phyloP scores from a whole-genome alignment of 352 stramenopile species.

The Pythium folliculosum region DNA sequence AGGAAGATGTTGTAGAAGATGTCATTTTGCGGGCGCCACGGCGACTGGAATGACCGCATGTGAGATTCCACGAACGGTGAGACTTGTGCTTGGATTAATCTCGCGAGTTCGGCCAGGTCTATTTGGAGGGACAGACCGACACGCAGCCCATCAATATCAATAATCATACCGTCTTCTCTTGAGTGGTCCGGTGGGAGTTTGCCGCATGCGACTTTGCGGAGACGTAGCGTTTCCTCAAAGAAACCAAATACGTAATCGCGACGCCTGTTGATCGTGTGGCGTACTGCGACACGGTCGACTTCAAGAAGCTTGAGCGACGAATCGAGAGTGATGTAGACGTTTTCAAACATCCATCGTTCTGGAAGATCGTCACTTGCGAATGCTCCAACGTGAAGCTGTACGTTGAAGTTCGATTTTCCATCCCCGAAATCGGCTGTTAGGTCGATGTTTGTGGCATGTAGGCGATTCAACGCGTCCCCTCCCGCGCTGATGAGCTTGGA shows the following conservation, averaged over 20 bases:
- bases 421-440: slow-evolving; percentile 40
- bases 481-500: slow-evolving; percentile 58
- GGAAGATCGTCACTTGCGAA: slow-evolving; percentile 75
- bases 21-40: slow-evolving; percentile 66
- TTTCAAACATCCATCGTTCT: slow-evolving; percentile 63
- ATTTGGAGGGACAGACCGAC: slow-evolving; percentile 42
- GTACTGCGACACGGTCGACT: slow-evolving; percentile 42
- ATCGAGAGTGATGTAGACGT: slow-evolving; percentile 47
- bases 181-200: not conserved
- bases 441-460: slow-evolving; percentile 51
- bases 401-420: slow-evolving; percentile 21
- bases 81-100: slow-evolving; percentile 34
- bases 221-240: slow-evolving; percentile 59
- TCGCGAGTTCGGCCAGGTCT: slow-evolving; percentile 34
- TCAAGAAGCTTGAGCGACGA: slow-evolving; percentile 37
- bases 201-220: slow-evolving; percentile 42
- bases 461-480: slow-evolving; percentile 63
- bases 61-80: slow-evolving; percentile 36
- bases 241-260: slow-evolving; percentile 68
- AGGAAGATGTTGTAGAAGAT: slow-evolving; percentile 72
- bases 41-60: slow-evolving; percentile 23
- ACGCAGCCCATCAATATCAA: slow-evolving; percentile 50
- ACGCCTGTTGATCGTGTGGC: slow-evolving; percentile 52
- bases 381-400: slow-evolving; percentile 45
- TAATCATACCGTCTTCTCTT: slow-evolving; percentile 53